These are phyloP conservation scores for Ceratocystis papillata DNA, from an alignment of 2,329 filamentous ascomycete genomes.

Conservation along the genomic window DNA sequence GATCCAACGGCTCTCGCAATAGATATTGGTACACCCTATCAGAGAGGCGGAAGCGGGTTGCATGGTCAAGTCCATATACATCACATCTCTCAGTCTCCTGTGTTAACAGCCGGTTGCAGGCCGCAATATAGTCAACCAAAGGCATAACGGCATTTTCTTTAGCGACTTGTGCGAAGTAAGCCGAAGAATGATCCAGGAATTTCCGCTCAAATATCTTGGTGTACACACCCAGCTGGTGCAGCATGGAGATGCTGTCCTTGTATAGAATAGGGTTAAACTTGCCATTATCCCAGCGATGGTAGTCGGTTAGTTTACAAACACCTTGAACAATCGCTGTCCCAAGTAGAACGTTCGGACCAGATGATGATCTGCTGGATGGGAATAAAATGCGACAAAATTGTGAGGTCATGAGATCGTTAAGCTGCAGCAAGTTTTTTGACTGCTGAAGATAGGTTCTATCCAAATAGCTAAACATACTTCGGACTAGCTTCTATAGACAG, in stretches of 20 bases:
- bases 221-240: constrained; percentile 78
- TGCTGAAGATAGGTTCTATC: constrained; percentile 80
- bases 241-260: constrained; percentile 64
- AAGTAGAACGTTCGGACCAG: constrained; percentile 25
- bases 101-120: constrained; percentile 57
- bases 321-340: constrained; percentile 34
- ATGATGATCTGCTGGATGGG: constrained; percentile 27
- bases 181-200: constrained; percentile 56
- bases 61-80: constrained; percentile 67
- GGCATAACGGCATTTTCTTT: constrained; percentile 51
- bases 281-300: constrained; percentile 51
- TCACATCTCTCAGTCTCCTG: constrained; percentile 68
- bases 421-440: constrained; percentile 54
- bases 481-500: constrained; percentile 52
- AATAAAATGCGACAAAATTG: constrained; percentile 59
- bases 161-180: constrained; percentile 61
- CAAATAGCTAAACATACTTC: constrained; percentile 86
- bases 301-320: constrained; percentile 64
- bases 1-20: constrained; percentile 55
- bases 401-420: constrained; percentile 69
- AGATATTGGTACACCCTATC: constrained; percentile 61
- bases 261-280: constrained; percentile 56
- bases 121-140: constrained; percentile 64
- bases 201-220: constrained; percentile 65
- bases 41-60: constrained; percentile 68